A percentile compares a stretch with the other conserved stretches of the same genome.
These are phyloP conservation scores for Diaporthe sp. DNA, from an alignment of 2,329 filamentous ascomycete species.

Conservation along the genomic window DNA sequence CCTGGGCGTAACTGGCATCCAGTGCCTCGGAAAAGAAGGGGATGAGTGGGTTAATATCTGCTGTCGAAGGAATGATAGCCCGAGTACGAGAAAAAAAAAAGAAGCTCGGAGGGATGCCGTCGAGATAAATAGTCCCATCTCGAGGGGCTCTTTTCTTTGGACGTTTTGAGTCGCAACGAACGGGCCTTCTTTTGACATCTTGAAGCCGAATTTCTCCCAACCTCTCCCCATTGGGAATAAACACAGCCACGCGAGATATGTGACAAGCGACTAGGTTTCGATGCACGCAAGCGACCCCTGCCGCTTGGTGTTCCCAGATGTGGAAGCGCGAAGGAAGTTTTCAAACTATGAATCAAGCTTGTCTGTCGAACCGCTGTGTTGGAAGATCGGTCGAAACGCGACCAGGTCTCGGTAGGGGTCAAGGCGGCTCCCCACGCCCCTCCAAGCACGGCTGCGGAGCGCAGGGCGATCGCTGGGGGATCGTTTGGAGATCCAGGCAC, in stretches of 20 bases:
- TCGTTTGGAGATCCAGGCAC: constrained; percentile 16
- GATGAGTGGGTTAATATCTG: background rate
- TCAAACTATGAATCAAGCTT: constrained; percentile 15
- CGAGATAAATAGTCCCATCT: constrained; percentile 30
- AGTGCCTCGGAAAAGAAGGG: constrained; percentile 27
- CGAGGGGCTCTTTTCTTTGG: background rate
- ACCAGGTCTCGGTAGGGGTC: constrained; percentile 29
- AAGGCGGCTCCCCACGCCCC: constrained; percentile 25
- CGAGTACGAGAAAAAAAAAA: background rate
- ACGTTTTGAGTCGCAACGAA: constrained; percentile 31
- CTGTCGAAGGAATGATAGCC: background rate
- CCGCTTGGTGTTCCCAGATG: constrained; percentile 26
- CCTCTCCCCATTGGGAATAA: constrained; percentile 16
- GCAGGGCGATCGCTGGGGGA: constrained; percentile 23
- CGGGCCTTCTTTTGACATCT: constrained; percentile 31
- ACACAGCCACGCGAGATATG: constrained; percentile 24
- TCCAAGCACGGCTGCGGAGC: background rate
- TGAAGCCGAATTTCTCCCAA: constrained; percentile 24
- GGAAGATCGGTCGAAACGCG: constrained; percentile 41
- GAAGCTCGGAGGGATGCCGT: constrained; percentile 9
- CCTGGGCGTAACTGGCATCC: constrained; percentile 22
- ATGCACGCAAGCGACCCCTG: constrained; percentile 11
- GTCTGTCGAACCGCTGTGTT: constrained; percentile 31
- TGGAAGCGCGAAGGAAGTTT: background rate
- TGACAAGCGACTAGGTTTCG: constrained; percentile 1